Evolutionary conservation across 1,139 yeast species (phyloP), one percentile per base, ranked within the genome.

Genomic region (Sugiyamaella xylanicola): DNA sequence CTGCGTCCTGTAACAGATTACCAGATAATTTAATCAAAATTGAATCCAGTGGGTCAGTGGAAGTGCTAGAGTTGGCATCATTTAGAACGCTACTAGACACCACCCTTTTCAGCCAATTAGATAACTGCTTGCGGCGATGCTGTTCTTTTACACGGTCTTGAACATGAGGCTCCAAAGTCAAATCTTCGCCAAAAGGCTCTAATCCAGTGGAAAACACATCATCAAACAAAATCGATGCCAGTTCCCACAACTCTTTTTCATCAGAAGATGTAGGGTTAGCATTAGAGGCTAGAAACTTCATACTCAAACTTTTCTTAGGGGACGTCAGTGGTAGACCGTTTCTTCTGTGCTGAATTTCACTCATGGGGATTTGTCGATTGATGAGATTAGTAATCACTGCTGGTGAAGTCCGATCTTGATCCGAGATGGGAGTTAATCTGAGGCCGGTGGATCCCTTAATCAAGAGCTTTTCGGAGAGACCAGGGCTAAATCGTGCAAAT

Each of bases 191-290:
- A 47, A 59, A 41, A 1, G 43, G 43, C 1, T 67, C 65, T 2
- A 68, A 58, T 1, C 70, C 70, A 8, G 69, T 64, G 1, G 65
- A 53, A 7, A 59, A 59, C 7, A 63, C 62, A 22, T 73, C 72
- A 64, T 86, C 93, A 68, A 84, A 85, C 40, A 87, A 70, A 19
- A 82, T 75, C 0, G 86, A 79, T 0, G 85, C 78, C 43, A 87
- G 71, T 21, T 74, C 74, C 81, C 89, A 83, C 20, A 69, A 27
- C 11, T 57, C 41, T 1, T 39, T 29, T 32, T 65, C 68, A n/a
- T 53, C 41, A 5, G 45, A 21, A 11, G 53, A 44, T 20, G 45
- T 49, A 21, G 56, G 42, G 11, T 29, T 36, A 4, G 54, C 46
- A 19, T 53, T 41, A 21, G 45, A 41, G 11, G 51, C 51, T 7